Base-by-base conservation (phyloP, 345 rosid genomes). In the Eucalyptus sp. region DNA sequence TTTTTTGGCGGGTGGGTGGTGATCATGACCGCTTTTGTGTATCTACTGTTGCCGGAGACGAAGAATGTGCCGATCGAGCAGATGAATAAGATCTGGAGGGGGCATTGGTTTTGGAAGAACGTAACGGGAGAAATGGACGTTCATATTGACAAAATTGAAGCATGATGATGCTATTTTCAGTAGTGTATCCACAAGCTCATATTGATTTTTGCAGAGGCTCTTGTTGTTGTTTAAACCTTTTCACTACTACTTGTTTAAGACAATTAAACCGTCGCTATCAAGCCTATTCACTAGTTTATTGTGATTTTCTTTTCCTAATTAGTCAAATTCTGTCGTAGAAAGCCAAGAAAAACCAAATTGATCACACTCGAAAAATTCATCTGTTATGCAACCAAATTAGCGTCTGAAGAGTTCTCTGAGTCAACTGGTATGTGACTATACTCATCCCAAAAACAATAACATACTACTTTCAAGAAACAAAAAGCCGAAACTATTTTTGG, bases 1-100 rank as follows among this genome's bases (percentile, higher is more conserved):
- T 92, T 93, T 68, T 94, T 92, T 68, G 94, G 93, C 1, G 91
- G 93, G 7, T 93, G 94, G 94, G 94, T 93, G 58, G 91, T 81
- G 18, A 89, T 90, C 64, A 94, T 93, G 95, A 92, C 94, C 25
- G 89, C 20, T 3, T 94, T 94, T 80, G 92, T 93, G 89, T 83
- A 89, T 87, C 84, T 87, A 11, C 51, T 93, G 85, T 58, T 94
- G 84, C 95, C 94, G 4, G 94, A 94, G 92, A 94, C 95, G 3
- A 94, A 93, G 84, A 89, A 88, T 48, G 46, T 92, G 60, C 95
- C 94, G 2, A 92, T 94, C 50, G 95, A 93, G 92, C 83, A 89
- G 86, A 92, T 93, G 94, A 91, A 91, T 10, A 87, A 27, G 25
- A 92, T 94, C 58, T 94, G 95, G 95, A 90, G 66, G 60, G 90